Evolutionary conservation across 1,284 basidiomycete genomes (phyloP), one percentile per base, ranked within the genome.

Genomic region (Cryptococcus sp.): DNA sequence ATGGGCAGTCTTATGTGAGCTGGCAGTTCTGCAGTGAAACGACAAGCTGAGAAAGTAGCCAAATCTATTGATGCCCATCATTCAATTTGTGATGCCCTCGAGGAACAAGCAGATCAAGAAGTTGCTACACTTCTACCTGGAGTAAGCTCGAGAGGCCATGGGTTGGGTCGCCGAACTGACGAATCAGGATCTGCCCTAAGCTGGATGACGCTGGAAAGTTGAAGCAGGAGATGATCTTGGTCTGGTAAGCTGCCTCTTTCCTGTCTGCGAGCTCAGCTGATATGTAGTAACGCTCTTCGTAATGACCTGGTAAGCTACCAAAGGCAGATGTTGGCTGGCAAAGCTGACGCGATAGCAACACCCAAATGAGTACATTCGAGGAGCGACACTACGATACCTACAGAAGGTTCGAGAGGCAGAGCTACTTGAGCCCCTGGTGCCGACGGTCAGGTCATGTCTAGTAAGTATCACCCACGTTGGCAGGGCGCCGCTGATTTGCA

Each of bases 221-320:
- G 66, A 98, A 97, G 82, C 96, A 98, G 77, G 96, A 98, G 79
- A 98, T 98, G 96, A 98, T 98, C 68, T 82, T 99, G 45, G 94
- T 98, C 44, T 93, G 94, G 90, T 93, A 73, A 70, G 88, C 13
- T 24, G 1, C 16, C 21, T 21, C 24, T 48, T 23, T 31, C 42
- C 36, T 4, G 7, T n/a, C 5, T 19, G 24, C 9, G 25, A 39
- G 28, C 39, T 22, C 5, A 25, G 48, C 56, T 61, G 37, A 55
- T 40, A 5, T 50, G 32, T 67, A 92, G 91, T 67, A 98, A 98
- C 69, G 93, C 93, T 46, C 91, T 98, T 72, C 88, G 93, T 58
- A 98, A 98, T 76, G 94, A 98, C 78, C 82, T 98, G 51, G 87
- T 90, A 59, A 65, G 86, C 75, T 42, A 22, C 9, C 32, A 11